phyloP scores from a whole-genome alignment of 768 basidiomycete genomes.

The Harrya chromipes region DNA sequence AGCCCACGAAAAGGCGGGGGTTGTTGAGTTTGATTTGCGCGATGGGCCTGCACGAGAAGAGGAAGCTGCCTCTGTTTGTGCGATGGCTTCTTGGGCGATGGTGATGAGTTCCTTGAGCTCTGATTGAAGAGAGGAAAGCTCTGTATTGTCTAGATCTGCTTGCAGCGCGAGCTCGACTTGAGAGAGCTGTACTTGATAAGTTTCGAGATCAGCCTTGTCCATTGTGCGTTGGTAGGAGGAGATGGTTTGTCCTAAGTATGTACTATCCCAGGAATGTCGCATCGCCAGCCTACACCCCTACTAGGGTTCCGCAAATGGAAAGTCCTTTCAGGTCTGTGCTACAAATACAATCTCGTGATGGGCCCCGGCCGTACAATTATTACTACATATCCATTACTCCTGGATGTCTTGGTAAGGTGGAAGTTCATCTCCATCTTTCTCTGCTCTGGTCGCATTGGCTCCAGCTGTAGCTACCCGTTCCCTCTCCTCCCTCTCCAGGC shows the following conservation, averaged over 20 bases:
- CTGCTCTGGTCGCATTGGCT: constrained; percentile 13
- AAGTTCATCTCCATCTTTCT: constrained; percentile 33
- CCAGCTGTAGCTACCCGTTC: constrained; percentile 44
- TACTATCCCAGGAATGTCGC: too few species aligned
- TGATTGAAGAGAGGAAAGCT: constrained; percentile 67
- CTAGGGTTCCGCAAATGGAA: constrained; percentile 22
- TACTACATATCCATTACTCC: constrained; percentile 4
- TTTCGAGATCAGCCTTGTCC: constrained; percentile 77
- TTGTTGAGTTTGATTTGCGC: constrained; percentile 51
- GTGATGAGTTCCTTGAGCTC: constrained; percentile 83
- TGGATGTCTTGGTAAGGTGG: constrained; percentile 44
- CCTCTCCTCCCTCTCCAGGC: constrained; percentile 63
- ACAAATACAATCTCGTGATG: too few species aligned
- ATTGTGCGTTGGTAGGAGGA: constrained; percentile 8
- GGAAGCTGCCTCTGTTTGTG: constrained; percentile 63
- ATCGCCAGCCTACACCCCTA: background rate
- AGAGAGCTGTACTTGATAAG: constrained; percentile 86
- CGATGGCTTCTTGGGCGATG: constrained; percentile 69
- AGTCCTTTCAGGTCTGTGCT: too few species aligned
- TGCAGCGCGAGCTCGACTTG: constrained; percentile 81
- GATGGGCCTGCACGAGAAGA: constrained; percentile 54
- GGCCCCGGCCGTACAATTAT: too few species aligned
- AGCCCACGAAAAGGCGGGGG: constrained; percentile 57
- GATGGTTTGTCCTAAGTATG: too few species aligned
- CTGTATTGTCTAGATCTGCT: constrained; percentile 69